phyloP scores from a whole-genome alignment of 371 early-diverging fungal genomes.

The Coemansia sp. region DNA sequence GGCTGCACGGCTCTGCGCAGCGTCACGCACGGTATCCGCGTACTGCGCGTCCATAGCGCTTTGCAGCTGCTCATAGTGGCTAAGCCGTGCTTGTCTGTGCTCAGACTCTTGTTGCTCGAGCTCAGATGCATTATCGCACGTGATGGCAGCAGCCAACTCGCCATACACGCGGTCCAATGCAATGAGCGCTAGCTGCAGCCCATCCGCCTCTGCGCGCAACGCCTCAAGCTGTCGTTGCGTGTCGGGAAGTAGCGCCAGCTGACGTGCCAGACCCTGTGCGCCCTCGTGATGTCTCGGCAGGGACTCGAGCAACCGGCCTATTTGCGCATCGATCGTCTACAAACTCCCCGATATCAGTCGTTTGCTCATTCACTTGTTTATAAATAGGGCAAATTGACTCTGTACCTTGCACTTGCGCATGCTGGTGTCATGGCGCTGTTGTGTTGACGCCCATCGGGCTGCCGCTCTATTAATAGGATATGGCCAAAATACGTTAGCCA shows the following conservation, averaged over 20 bases:
- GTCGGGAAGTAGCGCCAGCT: slow-evolving; percentile 17
- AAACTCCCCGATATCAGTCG: not conserved
- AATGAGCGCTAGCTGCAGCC: slow-evolving; percentile 13
- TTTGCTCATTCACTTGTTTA: not conserved
- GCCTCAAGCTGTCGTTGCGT: slow-evolving; percentile 16
- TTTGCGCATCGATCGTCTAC: slow-evolving; percentile 31
- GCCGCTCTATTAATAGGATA: slow-evolving; percentile 22
- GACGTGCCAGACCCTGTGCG: slow-evolving; percentile 13
- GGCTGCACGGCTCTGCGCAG: slow-evolving; percentile 28
- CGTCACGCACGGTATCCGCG: slow-evolving; percentile 26
- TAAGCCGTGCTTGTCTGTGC: slow-evolving; percentile 27
- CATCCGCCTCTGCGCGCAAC: slow-evolving; percentile 17
- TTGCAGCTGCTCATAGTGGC: slow-evolving; percentile 41
- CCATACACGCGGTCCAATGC: slow-evolving; percentile 25
- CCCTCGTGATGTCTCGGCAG: slow-evolving; percentile 24
- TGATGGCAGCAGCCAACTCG: slow-evolving; percentile 14
- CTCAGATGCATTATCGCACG: slow-evolving; percentile 11
- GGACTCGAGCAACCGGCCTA: slow-evolving; percentile 6
- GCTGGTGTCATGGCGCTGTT: slow-evolving; percentile 35
- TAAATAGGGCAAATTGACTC: not conserved
- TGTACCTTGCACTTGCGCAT: slow-evolving; percentile 37
- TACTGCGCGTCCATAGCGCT: slow-evolving; percentile 40
- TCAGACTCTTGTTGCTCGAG: slow-evolving; percentile 25
- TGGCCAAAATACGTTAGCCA: not conserved
- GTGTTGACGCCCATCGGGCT: slow-evolving; percentile 29